Percentiles rank a stretch among this genome's conserved stretches.
phyloP scores from a whole-genome alignment of 2,329 filamentous ascomycete genomes.

The Davidsoniella australis region DNA sequence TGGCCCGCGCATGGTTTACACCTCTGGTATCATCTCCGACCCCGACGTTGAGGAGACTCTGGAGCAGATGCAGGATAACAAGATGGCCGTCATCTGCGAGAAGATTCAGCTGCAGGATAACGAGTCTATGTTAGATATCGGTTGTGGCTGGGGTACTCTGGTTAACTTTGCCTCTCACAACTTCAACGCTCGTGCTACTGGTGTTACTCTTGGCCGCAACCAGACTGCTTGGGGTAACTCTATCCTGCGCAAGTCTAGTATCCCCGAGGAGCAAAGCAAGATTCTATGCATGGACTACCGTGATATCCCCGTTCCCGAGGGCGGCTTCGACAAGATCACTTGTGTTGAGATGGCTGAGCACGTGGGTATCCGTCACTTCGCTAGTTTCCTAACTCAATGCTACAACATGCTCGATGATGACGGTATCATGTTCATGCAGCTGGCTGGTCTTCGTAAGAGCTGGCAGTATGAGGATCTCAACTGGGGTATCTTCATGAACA shows the following conservation, averaged over 20 bases:
- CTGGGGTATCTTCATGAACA: constrained; percentile 99
- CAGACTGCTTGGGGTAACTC: constrained; percentile 95
- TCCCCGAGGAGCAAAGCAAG: constrained; percentile 73
- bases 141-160: constrained; percentile 95
- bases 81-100: constrained; percentile 84
- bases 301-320: constrained; percentile 46
- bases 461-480: constrained; percentile 98
- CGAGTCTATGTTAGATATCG: constrained; percentile 80
- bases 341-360: constrained; percentile 98
- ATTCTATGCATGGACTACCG: constrained; percentile 96
- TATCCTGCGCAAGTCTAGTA: constrained; percentile 64
- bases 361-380: constrained; percentile 83
- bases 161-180: constrained; percentile 83
- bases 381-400: constrained; percentile 66
- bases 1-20: constrained; percentile 97
- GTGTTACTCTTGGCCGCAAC: constrained; percentile 87
- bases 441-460: constrained; percentile 77
- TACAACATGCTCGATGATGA: constrained; percentile 94
- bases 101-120: constrained; percentile 75
- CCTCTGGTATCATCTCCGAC: constrained; percentile 83
- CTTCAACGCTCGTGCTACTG: constrained; percentile 72
- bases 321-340: constrained; percentile 69
- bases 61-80: constrained; percentile 95
- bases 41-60: constrained; percentile 74
- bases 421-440: constrained; percentile 89